Conservation (phyloP, 2,329 filamentous ascomycete species). For the Colletotrichum higginsianum region DNA sequence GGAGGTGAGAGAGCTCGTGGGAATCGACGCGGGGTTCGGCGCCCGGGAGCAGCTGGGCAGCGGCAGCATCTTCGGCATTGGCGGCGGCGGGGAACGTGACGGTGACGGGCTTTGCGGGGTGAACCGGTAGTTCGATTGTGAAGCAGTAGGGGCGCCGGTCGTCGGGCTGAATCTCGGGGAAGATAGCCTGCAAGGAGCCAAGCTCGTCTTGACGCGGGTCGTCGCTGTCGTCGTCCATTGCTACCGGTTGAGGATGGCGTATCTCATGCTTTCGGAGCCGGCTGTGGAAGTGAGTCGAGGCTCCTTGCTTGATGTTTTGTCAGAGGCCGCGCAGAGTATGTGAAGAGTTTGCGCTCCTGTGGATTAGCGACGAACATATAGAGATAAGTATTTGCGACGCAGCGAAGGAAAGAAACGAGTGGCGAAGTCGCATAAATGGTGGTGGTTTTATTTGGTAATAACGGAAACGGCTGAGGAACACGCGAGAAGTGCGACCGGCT, state of each 20-base stretch:
- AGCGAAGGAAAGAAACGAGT: conserved; percentile 10
- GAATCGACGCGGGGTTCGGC: conserved; percentile 55
- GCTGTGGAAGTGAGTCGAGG: neutral
- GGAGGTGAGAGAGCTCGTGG: conserved; percentile 70
- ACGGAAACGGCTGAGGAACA: conserved; percentile 34
- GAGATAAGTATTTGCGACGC: conserved; percentile 19
- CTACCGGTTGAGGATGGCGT: conserved; percentile 29
- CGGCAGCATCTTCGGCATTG: conserved; percentile 36
- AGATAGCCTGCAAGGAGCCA: conserved; percentile 74
- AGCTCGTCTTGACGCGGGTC: conserved; percentile 72
- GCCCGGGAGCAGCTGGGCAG: conserved; percentile 35
- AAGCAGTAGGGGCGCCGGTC: conserved; percentile 63
- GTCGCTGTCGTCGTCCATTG: conserved; percentile 58
- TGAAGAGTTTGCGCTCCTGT: neutral
- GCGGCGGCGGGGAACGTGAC: conserved; percentile 69
- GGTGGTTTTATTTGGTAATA: conserved; percentile 26
- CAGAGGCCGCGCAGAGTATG: neutral
- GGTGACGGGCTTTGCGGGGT: conserved; percentile 67
- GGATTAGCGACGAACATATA: conserved; percentile 22
- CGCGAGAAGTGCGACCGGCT: conserved; percentile 40
- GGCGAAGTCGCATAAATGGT: conserved; percentile 25
- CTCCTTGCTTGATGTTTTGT: neutral
- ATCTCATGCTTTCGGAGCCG: conserved; percentile 30
- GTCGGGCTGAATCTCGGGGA: conserved; percentile 72
- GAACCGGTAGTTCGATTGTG: conserved; percentile 71